Base-by-base conservation (phyloP, 108 stramenopile genomes). In the Nitzschia inconspicua region DNA sequence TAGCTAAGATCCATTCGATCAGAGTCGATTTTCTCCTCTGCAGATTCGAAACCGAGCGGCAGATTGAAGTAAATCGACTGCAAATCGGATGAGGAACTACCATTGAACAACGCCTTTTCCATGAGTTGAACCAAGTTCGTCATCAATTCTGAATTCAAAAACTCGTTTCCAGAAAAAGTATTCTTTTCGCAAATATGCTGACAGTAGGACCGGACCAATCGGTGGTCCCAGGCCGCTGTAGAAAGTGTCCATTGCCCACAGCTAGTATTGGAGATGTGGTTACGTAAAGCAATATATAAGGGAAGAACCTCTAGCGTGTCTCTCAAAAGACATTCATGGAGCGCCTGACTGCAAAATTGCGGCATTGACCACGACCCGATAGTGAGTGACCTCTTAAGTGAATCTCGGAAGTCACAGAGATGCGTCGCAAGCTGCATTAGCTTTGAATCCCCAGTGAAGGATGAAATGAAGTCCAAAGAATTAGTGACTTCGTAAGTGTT, bases 361-460 rank as follows among this genome's bases (percentile, higher is more conserved):
- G 41, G 56, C 23, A 76, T 59, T 9, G 63, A 53, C 40, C 35
- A 50, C 19, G 55, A 32, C 25, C 51, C 34, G 40, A 30, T 3
- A 6, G 31, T 9, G 11, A 57, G 53, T 25, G 61, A 61, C 19
- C 16, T 62, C 44, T 68, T 62, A 22, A 53, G 42, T 4, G 54
- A 37, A 22, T 47, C 36, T 9, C 42, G 51, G 11, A 72, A 55
- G 35, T 66, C 66, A 53, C 90, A 92, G 47, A 92, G 78, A 41
- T 84, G 76, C 34, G 79, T 70, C 22, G 86, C 86, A 58, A 72
- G 59, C 0, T 77, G 73, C 19, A 82, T 50, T 29, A 94, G 69
- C 18, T 57, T 54, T 14, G 75, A 59, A 74, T 91, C 90, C 34
- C 87, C 83, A 2, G 90, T 86, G 49, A 88, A 89, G 18, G 86